These are phyloP conservation scores for Candida ascalaphidarum DNA, from an alignment of 805 yeast genomes.

Conservation along the genomic window DNA sequence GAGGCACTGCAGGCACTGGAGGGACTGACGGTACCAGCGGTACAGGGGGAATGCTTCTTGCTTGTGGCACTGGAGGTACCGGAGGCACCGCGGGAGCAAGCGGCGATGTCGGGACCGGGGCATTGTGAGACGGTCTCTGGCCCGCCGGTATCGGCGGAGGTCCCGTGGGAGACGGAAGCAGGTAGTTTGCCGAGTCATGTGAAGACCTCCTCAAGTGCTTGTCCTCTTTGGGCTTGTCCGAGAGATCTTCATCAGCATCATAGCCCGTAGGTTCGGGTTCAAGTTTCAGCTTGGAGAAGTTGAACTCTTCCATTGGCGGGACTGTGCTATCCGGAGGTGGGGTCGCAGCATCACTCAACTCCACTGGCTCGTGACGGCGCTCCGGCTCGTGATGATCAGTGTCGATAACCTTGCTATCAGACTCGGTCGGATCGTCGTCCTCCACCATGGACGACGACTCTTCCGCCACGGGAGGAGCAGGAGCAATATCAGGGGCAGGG, in stretches of 20 bases:
- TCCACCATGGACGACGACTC: constrained; percentile 8
- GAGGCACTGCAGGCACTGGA: too few species aligned
- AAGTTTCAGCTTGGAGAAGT: constrained; percentile 5
- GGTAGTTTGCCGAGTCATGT: constrained; percentile 3
- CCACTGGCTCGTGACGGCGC: too few species aligned
- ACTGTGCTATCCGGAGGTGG: too few species aligned
- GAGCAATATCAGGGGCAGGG: neutral
- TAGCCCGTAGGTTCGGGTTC: constrained; percentile 45
- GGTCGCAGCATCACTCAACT: too few species aligned
- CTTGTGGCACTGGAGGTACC: too few species aligned
- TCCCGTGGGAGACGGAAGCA: constrained; percentile 12
- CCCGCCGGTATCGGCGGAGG: constrained; percentile 4
- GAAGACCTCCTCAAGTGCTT: constrained; percentile 1
- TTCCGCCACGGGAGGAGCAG: too few species aligned
- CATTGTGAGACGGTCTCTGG: too few species aligned
- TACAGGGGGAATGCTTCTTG: too few species aligned
- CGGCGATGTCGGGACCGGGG: too few species aligned
- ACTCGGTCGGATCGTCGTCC: constrained; percentile 14
- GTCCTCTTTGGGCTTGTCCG: constrained; percentile 13
- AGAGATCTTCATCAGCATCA: constrained; percentile 56
- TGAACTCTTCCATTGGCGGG: constrained; percentile 2
- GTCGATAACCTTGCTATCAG: constrained; percentile 7
- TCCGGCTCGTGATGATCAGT: too few species aligned
- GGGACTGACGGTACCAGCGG: too few species aligned
- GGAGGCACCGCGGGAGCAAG: neutral